Base-by-base conservation (phyloP, 805 yeast genomes). In the Starmerella lactis-condensi region DNA sequence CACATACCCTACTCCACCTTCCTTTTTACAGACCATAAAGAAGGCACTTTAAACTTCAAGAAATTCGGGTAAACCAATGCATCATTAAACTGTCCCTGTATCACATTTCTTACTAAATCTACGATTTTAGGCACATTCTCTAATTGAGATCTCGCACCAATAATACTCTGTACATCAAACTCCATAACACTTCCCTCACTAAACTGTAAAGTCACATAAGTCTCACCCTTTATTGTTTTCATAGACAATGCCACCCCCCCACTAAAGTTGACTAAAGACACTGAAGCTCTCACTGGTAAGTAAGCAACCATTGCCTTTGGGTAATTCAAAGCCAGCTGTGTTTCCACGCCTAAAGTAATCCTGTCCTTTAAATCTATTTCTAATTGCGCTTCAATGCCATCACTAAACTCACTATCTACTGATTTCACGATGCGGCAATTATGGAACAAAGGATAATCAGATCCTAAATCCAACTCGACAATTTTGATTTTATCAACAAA, bases 121-220 rank as follows among this genome's bases (percentile, higher is more conserved):
- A 92, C 70, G 23, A 89, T 70, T 47, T 89, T 82, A 6, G 99
- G 98, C 11, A 89, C 77, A 46, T 89, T 81, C 52, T 83, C 93
- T 17, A 89, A 60, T 49, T 85, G 76, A 0, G 96, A 79, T 29
- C 93, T 64, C 1, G 95, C 77, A 1, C 99, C 99, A 31, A 89
- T 79, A 24, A 85, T 57, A 1, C 94, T 79, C 45, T 72, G 72
- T n/a, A 81, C 72, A 26, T 75, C 72, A 53, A 89, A 83, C 46
- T 85, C 95, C 41, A 89, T 60, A 34, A 85, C 60, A 53, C 79
- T 89, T 48, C 82, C 94, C 0, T 94, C 94, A 1, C 83, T 67
- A 52, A 89, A 85, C 10, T 93, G 78, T 46, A 89, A 75, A 65
- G 82, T 72, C 34, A 89, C 56, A 10, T 79, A 89, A 9, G 83